Percentiles rank a stretch among this genome's conserved stretches.
Evolutionary conservation across 2,329 filamentous ascomycete genomes (phyloP).

Genomic region (Verticillium longisporum): DNA sequence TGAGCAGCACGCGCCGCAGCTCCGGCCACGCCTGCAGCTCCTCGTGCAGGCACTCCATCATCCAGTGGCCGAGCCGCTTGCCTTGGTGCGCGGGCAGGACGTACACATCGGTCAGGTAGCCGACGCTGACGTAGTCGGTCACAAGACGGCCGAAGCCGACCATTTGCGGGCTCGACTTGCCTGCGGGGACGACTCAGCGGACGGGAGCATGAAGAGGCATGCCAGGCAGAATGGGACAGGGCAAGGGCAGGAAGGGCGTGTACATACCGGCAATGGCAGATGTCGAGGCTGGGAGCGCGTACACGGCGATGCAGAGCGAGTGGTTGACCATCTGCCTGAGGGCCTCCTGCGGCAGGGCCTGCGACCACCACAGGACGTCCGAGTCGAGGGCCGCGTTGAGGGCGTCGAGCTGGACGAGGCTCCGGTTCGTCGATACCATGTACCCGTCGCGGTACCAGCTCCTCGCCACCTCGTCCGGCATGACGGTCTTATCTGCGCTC

Average conservation of each 20-base stretch:
- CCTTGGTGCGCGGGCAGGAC: constrained; percentile 53
- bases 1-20: constrained; percentile 52
- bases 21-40: constrained; percentile 47
- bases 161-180: constrained; percentile 21
- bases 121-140: constrained; percentile 11
- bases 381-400: constrained; percentile 50
- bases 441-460: constrained; percentile 49
- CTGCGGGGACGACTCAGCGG: background rate
- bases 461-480: constrained; percentile 12
- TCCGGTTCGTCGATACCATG: constrained; percentile 54
- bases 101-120: constrained; percentile 56
- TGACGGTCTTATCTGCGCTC: constrained; percentile 1
- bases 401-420: constrained; percentile 44
- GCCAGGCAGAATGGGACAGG: background rate
- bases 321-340: constrained; percentile 47
- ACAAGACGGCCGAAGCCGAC: constrained; percentile 28
- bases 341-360: constrained; percentile 37
- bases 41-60: constrained; percentile 55
- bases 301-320: constrained; percentile 55
- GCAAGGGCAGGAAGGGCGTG: too few species aligned
- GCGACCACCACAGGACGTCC: constrained; percentile 56
- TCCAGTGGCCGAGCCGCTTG: constrained; percentile 57
- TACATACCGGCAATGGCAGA: constrained; percentile 22
- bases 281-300: constrained; percentile 27
- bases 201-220: background rate